Conservation (phyloP, 805 yeast genomes). For the Kluyveromyces dobzhanskii region DNA sequence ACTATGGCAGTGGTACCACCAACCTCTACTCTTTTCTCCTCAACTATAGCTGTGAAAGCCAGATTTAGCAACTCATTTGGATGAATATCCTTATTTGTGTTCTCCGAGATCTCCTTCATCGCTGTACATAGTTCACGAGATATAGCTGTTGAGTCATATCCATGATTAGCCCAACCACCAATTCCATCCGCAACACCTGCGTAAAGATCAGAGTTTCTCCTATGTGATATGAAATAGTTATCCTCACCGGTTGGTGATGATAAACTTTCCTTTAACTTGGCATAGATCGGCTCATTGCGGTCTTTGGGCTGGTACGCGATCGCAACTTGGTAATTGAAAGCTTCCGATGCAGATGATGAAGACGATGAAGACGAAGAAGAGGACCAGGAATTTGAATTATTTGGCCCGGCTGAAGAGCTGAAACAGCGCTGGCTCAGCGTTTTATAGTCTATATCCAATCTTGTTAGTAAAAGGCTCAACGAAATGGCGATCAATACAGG, state of each 20-base stretch:
- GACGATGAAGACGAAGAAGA: constrained; percentile 3
- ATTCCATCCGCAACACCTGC: constrained; percentile 95
- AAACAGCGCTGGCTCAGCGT: constrained; percentile 1
- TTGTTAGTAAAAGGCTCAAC: constrained; percentile 1
- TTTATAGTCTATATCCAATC: background rate
- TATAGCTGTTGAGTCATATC: constrained; percentile 82
- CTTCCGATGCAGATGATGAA: constrained; percentile 6
- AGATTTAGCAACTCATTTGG: constrained; percentile 43
- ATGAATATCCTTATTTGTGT: constrained; percentile 12
- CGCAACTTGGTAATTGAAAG: constrained; percentile 43
- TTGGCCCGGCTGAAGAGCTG: constrained; percentile 1
- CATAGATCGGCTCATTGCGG: constrained; percentile 43
- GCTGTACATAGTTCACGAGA: constrained; percentile 67
- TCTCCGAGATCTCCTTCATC: constrained; percentile 32
- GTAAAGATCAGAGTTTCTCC: constrained; percentile 32
- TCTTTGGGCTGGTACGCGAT: constrained; percentile 73
- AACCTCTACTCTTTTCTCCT: constrained; percentile 58
- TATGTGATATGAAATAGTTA: constrained; percentile 44
- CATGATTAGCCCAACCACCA: constrained; percentile 94
- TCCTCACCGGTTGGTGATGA: constrained; percentile 74
- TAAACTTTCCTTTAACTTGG: constrained; percentile 23
- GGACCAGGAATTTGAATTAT: constrained; percentile 1
- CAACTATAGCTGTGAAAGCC: constrained; percentile 48
- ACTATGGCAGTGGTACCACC: constrained; percentile 94
- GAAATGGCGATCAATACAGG: background rate